phyloP scores from a whole-genome alignment of 2,329 filamentous ascomycete species.

The Grosmannia huntii region DNA sequence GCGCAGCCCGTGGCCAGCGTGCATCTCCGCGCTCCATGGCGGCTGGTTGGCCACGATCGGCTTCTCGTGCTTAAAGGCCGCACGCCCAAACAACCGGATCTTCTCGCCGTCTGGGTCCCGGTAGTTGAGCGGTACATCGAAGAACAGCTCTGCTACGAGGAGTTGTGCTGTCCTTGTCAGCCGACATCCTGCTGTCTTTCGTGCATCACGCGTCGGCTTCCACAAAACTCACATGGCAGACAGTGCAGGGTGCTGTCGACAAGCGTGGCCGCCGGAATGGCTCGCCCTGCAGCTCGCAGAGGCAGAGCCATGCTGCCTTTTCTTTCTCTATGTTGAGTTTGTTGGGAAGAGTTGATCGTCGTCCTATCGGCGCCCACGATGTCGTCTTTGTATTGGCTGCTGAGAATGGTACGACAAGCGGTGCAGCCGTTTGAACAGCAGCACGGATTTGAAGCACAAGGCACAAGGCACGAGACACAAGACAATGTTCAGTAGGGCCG shows the following conservation, averaged over 20 bases:
- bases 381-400: too few species aligned
- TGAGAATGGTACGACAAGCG: not conserved
- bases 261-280: not conserved
- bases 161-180: constrained; percentile 47
- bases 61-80: constrained; percentile 52
- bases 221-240: constrained; percentile 4
- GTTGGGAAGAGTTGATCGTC: not conserved
- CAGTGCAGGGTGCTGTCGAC: not conserved
- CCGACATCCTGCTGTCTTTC: not conserved
- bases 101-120: constrained; percentile 43
- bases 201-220: not conserved
- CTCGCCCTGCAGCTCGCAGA: not conserved
- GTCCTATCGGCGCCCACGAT: too few species aligned
- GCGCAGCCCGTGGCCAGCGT: constrained; percentile 1
- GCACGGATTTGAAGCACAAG: not conserved
- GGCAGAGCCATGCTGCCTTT: not conserved
- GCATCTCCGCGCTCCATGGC: constrained; percentile 19
- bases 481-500: not conserved
- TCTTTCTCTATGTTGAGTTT: not conserved
- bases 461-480: not conserved
- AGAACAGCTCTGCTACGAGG: constrained; percentile 69
- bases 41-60: constrained; percentile 37
- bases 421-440: not conserved
- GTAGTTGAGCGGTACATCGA: constrained; percentile 77
- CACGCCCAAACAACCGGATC: constrained; percentile 67